Evolutionary conservation across 768 basidiomycete genomes (phyloP).

Genomic region (Pisolithus microcarpus): DNA sequence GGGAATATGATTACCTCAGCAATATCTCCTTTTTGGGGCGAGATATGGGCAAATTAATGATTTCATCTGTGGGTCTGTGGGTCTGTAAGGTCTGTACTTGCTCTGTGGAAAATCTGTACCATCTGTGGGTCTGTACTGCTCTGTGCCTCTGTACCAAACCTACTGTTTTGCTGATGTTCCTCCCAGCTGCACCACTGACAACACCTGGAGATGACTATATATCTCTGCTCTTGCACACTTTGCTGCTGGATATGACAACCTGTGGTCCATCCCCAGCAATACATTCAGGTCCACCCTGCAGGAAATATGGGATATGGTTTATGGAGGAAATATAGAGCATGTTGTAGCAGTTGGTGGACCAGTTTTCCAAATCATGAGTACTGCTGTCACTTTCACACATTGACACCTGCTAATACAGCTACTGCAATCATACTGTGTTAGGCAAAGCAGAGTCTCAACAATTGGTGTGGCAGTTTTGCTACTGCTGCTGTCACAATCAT

Average conservation of each 20-base stretch:
- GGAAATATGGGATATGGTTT: conserved; percentile 4
- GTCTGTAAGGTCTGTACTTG: too few relatives aligned
- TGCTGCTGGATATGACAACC: conserved; percentile 3
- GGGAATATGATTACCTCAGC: too few relatives aligned
- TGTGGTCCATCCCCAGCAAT: conserved; percentile 3
- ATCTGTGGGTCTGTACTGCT: too few relatives aligned
- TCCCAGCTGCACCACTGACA: conserved; percentile 1
- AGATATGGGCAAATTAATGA: too few relatives aligned
- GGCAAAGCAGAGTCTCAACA: conserved; percentile 3
- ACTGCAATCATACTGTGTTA: background rate
- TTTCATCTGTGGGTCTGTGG: too few relatives aligned
- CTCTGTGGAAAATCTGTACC: too few relatives aligned
- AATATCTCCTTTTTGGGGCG: too few relatives aligned
- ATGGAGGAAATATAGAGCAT: conserved; percentile 3
- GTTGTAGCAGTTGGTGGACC: background rate
- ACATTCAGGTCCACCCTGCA: conserved; percentile 3
- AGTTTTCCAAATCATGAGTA: conserved; percentile 1
- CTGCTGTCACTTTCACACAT: background rate
- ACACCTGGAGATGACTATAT: conserved; percentile 1
- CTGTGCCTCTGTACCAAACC: too few relatives aligned
- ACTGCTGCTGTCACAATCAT: conserved; percentile 1
- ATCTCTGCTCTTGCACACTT: conserved; percentile 5
- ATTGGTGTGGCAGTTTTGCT: conserved; percentile 2
- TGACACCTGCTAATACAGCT: too few relatives aligned
- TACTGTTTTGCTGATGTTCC: too few relatives aligned